Percentiles rank a stretch among this genome's conserved stretches.
Evolutionary conservation across 2,329 filamentous ascomycete genomes (phyloP).

Genomic region (Shiraia bambusicola): DNA sequence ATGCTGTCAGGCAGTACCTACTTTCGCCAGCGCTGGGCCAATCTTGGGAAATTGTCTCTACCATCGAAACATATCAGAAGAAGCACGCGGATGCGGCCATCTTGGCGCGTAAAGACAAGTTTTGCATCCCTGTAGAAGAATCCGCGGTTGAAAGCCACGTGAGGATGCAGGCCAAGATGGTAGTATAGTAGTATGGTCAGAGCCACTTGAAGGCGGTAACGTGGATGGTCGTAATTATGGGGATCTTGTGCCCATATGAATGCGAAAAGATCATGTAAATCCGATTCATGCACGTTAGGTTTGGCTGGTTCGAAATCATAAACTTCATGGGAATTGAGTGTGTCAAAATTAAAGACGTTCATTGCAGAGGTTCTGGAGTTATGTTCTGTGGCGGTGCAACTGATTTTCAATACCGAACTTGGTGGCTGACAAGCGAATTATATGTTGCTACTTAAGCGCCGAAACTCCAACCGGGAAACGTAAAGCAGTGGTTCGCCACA

Average conservation of each 20-base stretch:
- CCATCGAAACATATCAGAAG: neutral
- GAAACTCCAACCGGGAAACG: too few species aligned
- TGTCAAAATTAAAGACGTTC: too few species aligned
- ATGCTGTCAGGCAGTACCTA: neutral
- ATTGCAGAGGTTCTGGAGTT: too few species aligned
- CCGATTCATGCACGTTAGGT: too few species aligned
- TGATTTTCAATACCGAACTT: too few species aligned
- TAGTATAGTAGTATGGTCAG: neutral
- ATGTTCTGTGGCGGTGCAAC: too few species aligned
- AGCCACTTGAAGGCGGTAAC: neutral
- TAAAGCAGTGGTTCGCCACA: too few species aligned
- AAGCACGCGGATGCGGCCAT: neutral
- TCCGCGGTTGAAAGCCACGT: neutral
- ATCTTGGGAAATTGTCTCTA: too few species aligned
- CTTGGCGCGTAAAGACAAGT: neutral
- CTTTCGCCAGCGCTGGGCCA: neutral
- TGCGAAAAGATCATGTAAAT: neutral
- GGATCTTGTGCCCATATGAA: neutral
- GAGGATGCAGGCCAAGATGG: neutral
- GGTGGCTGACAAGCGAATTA: too few species aligned
- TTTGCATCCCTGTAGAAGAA: neutral
- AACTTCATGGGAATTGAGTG: too few species aligned
- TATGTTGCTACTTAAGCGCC: too few species aligned
- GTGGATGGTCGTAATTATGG: neutral
- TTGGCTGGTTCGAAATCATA: too few species aligned